These are phyloP conservation scores for Auriculariales sp. DNA, from an alignment of 768 basidiomycete genomes.

Conservation along the genomic window DNA sequence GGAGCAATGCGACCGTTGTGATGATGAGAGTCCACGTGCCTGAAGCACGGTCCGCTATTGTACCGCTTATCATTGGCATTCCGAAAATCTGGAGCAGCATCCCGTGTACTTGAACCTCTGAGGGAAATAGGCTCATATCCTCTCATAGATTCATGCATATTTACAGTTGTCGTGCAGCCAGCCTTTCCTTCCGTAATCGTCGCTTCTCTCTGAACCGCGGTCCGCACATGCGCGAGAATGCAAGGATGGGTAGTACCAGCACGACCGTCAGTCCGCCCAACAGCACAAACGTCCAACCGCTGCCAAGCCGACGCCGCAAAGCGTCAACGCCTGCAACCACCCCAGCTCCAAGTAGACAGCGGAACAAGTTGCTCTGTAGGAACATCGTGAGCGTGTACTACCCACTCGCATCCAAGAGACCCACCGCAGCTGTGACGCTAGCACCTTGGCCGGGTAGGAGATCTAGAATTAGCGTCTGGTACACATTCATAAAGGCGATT, in stretches of 20 bases:
- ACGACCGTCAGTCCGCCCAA: neutral
- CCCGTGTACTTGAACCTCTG: too few species aligned
- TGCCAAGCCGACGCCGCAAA: neutral
- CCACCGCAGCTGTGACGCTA: constrained; percentile 13
- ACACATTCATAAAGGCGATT: constrained; percentile 8
- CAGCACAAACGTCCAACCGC: neutral
- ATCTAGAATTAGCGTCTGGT: constrained; percentile 14
- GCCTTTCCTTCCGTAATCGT: neutral
- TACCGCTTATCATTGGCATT: too few species aligned
- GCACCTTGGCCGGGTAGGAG: constrained; percentile 18
- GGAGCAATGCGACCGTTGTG: too few species aligned
- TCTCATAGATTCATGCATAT: too few species aligned
- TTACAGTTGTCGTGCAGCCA: too few species aligned
- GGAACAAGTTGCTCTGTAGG: constrained; percentile 11
- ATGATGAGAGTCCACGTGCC: too few species aligned
- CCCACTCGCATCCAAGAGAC: neutral
- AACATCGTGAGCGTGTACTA: neutral
- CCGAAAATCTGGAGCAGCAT: too few species aligned
- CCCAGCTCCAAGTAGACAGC: constrained; percentile 9
- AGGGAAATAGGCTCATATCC: too few species aligned
- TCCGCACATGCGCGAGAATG: neutral
- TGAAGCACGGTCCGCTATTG: too few species aligned
- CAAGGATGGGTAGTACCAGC: neutral
- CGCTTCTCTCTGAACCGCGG: neutral
- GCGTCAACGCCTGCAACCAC: constrained; percentile 1